A percentile compares a stretch with the other conserved stretches of the same genome.
Conservation (phyloP, 164 flowering plant species). For the Vitis riparia region DNA sequence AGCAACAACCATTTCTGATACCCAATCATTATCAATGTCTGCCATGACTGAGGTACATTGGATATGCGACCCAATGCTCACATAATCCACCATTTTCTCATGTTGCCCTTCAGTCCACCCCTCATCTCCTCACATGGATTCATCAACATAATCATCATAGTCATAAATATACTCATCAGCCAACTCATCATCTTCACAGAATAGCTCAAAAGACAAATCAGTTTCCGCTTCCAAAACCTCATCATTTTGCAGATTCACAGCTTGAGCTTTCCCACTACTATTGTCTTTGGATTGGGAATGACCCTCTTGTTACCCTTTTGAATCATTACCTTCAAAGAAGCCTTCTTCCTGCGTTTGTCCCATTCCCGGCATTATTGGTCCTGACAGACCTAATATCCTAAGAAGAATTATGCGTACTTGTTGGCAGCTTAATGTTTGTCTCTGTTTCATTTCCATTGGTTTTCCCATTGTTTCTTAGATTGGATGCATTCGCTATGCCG, state of each 20-base stretch:
- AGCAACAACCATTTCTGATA: conserved; percentile 89
- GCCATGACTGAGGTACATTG: conserved; percentile 93
- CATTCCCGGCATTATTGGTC: conserved; percentile 25
- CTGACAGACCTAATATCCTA: conserved; percentile 25
- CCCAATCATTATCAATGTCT: conserved; percentile 93
- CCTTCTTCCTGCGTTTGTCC: conserved; percentile 50
- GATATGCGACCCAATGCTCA: conserved; percentile 83
- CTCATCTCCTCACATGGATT: conserved; percentile 69
- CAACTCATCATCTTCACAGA: conserved; percentile 84
- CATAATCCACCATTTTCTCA: conserved; percentile 79
- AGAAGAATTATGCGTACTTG: conserved; percentile 36
- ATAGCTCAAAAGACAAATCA: conserved; percentile 87
- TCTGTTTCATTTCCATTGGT: conserved; percentile 1
- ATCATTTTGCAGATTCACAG: conserved; percentile 81
- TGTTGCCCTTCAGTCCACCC: conserved; percentile 74
- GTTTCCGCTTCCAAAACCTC: conserved; percentile 81
- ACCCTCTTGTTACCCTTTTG: conserved; percentile 34
- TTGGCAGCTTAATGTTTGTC: conserved; percentile 43
- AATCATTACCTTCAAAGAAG: conserved; percentile 61
- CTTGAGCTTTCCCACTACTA: conserved; percentile 28
- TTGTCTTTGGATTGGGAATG: conserved; percentile 36
- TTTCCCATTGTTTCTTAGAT: too few relatives aligned
- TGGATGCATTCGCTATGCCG: too few relatives aligned
- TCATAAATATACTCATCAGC: conserved; percentile 97
- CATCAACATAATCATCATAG: conserved; percentile 97